These are phyloP conservation scores for Rhododendron molle DNA, from an alignment of 148 eudicot species.

Conservation along the genomic window DNA sequence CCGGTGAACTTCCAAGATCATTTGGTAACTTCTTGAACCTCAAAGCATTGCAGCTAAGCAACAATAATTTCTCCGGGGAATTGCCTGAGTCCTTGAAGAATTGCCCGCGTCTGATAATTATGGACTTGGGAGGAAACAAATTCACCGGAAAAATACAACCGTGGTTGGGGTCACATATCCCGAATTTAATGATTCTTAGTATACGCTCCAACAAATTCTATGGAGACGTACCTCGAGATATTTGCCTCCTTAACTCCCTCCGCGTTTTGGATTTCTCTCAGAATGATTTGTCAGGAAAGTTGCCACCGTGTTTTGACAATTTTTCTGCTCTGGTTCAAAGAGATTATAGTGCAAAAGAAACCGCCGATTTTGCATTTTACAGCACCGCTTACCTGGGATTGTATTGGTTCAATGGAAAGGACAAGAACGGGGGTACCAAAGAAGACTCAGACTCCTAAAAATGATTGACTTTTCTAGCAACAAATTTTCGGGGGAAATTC, in stretches of 20 bases:
- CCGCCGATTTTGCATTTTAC: not conserved
- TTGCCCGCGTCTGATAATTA: not conserved
- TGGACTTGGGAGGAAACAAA: not conserved
- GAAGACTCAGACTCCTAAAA: slow-evolving; percentile 4
- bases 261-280: slow-evolving; percentile 18
- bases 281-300: slow-evolving; percentile 10
- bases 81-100: slow-evolving; percentile 3
- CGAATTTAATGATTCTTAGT: slow-evolving; percentile 4
- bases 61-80: slow-evolving; percentile 2
- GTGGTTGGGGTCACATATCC: slow-evolving; percentile 1
- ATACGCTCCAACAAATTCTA: slow-evolving; percentile 7
- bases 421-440: slow-evolving; percentile 5
- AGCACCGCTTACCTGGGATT: not conserved
- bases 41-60: not conserved
- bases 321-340: slow-evolving; percentile 2
- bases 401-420: slow-evolving; percentile 13
- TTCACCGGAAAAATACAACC: slow-evolving; percentile 5
- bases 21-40: not conserved
- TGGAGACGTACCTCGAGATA: slow-evolving; percentile 13
- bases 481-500: slow-evolving; percentile 19
- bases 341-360: not conserved
- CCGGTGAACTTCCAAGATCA: slow-evolving; percentile 8
- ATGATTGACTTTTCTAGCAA: slow-evolving; percentile 27
- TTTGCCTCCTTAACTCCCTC: slow-evolving; percentile 11
- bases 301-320: slow-evolving; percentile 9